Conservation (phyloP, 1,139 yeast genomes). For the Candida glucosophila region DNA sequence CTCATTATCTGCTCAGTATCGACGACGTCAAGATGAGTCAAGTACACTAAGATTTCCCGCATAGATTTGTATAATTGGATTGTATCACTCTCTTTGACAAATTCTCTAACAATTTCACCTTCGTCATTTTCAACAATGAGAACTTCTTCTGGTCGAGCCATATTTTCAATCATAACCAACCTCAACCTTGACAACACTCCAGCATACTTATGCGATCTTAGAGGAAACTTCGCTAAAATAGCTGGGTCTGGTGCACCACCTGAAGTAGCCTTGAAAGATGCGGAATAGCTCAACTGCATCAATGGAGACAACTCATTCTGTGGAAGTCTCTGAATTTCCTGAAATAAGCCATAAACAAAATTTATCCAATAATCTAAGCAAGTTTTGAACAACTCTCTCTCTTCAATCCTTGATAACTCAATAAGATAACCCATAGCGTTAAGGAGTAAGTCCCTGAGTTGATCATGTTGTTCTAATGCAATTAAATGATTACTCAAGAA, state of each 20-base stretch:
- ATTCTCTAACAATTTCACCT: conserved; percentile 97
- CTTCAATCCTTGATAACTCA: conserved; percentile 84
- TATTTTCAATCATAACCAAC: conserved; percentile 86
- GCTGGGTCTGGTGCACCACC: conserved; percentile 89
- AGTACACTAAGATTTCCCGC: conserved; percentile 90
- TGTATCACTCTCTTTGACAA: conserved; percentile 94
- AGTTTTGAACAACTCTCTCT: conserved; percentile 90
- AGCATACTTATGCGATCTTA: conserved; percentile 78
- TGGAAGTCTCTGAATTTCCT: conserved; percentile 79
- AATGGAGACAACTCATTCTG: conserved; percentile 63
- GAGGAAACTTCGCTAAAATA: conserved; percentile 61
- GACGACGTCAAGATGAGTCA: conserved; percentile 89
- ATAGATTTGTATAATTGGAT: conserved; percentile 90
- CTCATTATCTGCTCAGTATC: conserved; percentile 94
- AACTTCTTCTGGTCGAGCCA: conserved; percentile 98
- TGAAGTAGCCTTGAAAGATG: conserved; percentile 35
- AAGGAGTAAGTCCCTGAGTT: conserved; percentile 50
- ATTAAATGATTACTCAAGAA: conserved; percentile 70
- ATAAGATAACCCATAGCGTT: conserved; percentile 75
- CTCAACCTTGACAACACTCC: conserved; percentile 73
- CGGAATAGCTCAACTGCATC: conserved; percentile 58
- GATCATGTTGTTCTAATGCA: conserved; percentile 60
- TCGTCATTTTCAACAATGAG: conserved; percentile 95
- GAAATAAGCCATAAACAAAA: conserved; percentile 70
- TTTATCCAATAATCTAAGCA: conserved; percentile 92